Evolutionary conservation across 192 early-diverging fungal species (phyloP).

Genomic region (Rhizophlyctis rosea): DNA sequence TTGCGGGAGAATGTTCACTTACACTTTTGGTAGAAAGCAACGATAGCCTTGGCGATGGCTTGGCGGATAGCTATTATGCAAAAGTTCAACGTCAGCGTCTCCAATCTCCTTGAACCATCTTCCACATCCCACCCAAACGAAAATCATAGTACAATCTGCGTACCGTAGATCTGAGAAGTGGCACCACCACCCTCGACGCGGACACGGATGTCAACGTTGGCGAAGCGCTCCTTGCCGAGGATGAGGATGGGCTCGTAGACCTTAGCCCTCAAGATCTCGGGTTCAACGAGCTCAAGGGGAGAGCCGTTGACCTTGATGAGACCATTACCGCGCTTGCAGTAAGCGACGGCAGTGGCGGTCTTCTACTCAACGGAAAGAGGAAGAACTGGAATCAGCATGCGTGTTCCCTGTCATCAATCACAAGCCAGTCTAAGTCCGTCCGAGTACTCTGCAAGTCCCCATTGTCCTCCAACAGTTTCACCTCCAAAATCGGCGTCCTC

Average conservation of each 20-base stretch:
- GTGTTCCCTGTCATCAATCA: not conserved
- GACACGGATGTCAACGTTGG: slow-evolving; percentile 94
- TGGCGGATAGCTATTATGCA: slow-evolving; percentile 79
- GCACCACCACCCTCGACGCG: slow-evolving; percentile 97
- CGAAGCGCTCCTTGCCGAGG: slow-evolving; percentile 94
- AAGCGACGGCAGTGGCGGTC: slow-evolving; percentile 98
- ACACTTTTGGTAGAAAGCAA: slow-evolving; percentile 99
- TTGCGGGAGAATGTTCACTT: too few species aligned
- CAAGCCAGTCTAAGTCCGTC: not conserved
- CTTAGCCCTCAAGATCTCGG: slow-evolving; percentile 96
- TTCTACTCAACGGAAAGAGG: slow-evolving; percentile 51
- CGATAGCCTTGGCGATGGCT: slow-evolving; percentile 98
- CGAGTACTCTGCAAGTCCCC: not conserved
- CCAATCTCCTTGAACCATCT: too few species aligned
- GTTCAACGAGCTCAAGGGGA: slow-evolving; percentile 93
- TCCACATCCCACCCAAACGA: not conserved
- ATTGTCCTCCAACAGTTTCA: not conserved
- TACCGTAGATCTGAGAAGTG: slow-evolving; percentile 91
- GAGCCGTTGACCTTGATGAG: slow-evolving; percentile 97
- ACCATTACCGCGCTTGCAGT: slow-evolving; percentile 97
- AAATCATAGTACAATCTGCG: slow-evolving; percentile 7
- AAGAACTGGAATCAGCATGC: not conserved
- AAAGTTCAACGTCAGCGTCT: slow-evolving; percentile 7
- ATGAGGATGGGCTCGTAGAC: slow-evolving; percentile 97
- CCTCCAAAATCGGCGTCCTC: not conserved